Percentiles rank a stretch among this genome's conserved stretches.
phyloP scores from a whole-genome alignment of 805 yeast species.

The Monosporozyma siamensis region DNA sequence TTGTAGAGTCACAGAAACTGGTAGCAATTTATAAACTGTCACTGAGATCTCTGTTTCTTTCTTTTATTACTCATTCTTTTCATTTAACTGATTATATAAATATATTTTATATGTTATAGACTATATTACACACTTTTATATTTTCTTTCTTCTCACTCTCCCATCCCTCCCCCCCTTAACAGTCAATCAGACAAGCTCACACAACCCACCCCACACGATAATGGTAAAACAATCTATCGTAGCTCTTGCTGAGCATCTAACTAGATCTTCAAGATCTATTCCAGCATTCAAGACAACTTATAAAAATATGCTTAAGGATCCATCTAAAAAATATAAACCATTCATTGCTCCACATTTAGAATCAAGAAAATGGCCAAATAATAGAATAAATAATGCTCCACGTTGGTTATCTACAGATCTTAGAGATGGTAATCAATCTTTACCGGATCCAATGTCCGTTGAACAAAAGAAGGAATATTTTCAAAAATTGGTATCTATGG shows the following conservation, averaged over 20 bases:
- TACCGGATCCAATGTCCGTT: constrained; percentile 78
- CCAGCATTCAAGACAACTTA: constrained; percentile 30
- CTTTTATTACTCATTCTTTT: no score
- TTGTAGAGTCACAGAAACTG: no score
- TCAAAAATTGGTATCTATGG: constrained; percentile 56
- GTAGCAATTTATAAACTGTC: no score
- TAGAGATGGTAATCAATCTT: constrained; percentile 77
- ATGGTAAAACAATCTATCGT: constrained; percentile 4
- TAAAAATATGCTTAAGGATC: constrained; percentile 56
- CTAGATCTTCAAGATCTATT: constrained; percentile 14
- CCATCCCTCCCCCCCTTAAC: no score
- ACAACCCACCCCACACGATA: neutral
- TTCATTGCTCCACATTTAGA: constrained; percentile 48
- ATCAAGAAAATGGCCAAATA: constrained; percentile 63
- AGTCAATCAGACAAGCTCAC: neutral
- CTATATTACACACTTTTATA: no score
- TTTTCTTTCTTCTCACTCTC: no score
- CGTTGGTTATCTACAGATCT: constrained; percentile 78
- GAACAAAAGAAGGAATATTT: constrained; percentile 68
- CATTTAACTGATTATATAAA: no score
- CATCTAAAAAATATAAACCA: constrained; percentile 53
- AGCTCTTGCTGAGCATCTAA: constrained; percentile 5
- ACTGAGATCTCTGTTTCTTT: no score
- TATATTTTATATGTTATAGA: no score
- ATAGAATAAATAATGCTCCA: constrained; percentile 52